Conservation (phyloP, 164 flowering plant species). For the grape (Vitis vinifera) region ASM3070453v1 NC_081805.1:3938001-3938500, state of each 20-base stretch:
- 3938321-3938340: not conserved
- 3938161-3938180: too few relatives aligned
- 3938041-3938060: not conserved
- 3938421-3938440: constrained; percentile 3
- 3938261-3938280: not conserved
- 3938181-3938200: too few relatives aligned
- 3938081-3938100: too few relatives aligned
- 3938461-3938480: constrained; percentile 5
- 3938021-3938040: constrained; percentile 1
- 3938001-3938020: constrained; percentile 33
- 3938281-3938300: not conserved
- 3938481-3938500: constrained; percentile 8
- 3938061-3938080: too few relatives aligned
- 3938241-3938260: not conserved
- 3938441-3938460: constrained; percentile 12
- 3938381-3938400: not conserved
- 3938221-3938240: not conserved
- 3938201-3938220: too few relatives aligned
- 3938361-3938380: not conserved
- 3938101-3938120: too few relatives aligned
- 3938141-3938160: too few relatives aligned
- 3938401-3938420: not conserved
- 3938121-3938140: too few relatives aligned
- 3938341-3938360: not conserved
- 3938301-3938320: not conserved